Percentiles rank a stretch among this genome's conserved stretches.
These are phyloP conservation scores for Saitoella complicata DNA, from an alignment of 805 yeast genomes.

Conservation along the genomic window DNA sequence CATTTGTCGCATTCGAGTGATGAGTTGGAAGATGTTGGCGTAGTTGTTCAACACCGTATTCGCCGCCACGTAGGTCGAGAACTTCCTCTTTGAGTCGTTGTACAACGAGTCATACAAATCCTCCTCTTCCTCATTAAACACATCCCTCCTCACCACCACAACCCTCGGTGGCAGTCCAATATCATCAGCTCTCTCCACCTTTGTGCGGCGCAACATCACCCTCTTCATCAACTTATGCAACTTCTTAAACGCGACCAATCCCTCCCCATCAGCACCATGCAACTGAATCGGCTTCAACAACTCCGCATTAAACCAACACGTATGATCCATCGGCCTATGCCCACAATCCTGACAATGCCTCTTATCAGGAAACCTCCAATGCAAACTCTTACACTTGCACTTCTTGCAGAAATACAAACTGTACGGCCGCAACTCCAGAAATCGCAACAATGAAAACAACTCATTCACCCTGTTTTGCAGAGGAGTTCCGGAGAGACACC, in stretches of 20 bases:
- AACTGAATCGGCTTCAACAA: slow-evolving; percentile 87
- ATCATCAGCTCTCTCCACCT: slow-evolving; percentile 92
- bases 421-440: slow-evolving; percentile 69
- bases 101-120: slow-evolving; percentile 80
- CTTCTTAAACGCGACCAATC: slow-evolving; percentile 57
- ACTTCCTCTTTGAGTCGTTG: slow-evolving; percentile 71
- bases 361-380: slow-evolving; percentile 75
- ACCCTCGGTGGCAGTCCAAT: slow-evolving; percentile 92
- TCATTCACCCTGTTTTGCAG: slow-evolving; percentile 94
- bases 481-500: slow-evolving; percentile 95
- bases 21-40: slow-evolving; percentile 64
- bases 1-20: slow-evolving; percentile 92
- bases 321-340: slow-evolving; percentile 87
- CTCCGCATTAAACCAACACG: slow-evolving; percentile 89
- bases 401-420: slow-evolving; percentile 83
- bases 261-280: slow-evolving; percentile 64
- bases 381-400: slow-evolving; percentile 62
- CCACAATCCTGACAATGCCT: slow-evolving; percentile 76
- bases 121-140: slow-evolving; percentile 86
- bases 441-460: slow-evolving; percentile 79
- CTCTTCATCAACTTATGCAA: slow-evolving; percentile 60
- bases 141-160: slow-evolving; percentile 74
- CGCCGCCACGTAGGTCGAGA: slow-evolving; percentile 82
- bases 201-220: slow-evolving; percentile 86
- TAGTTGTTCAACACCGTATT: slow-evolving; percentile 94